Evolutionary conservation across 768 basidiomycete genomes (phyloP).

Genomic region (Mycena filopes): DNA sequence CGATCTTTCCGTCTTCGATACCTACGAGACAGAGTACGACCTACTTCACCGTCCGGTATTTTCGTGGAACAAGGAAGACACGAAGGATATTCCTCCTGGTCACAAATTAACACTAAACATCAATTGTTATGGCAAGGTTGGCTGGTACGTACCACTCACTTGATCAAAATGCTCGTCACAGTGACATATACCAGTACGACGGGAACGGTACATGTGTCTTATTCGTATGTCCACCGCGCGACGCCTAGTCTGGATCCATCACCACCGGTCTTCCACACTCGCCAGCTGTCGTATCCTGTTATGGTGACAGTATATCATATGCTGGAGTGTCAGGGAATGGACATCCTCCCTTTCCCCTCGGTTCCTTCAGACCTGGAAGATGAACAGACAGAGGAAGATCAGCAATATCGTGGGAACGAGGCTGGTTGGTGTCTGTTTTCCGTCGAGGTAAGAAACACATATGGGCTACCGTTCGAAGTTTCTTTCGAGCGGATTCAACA

Average conservation of each 20-base stretch:
- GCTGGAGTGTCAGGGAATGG: slow-evolving; percentile 88
- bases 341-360: slow-evolving; percentile 73
- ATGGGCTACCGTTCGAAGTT: slow-evolving; percentile 92
- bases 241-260: slow-evolving; percentile 42
- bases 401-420: slow-evolving; percentile 54
- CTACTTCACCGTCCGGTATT: slow-evolving; percentile 84
- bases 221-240: slow-evolving; percentile 72
- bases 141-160: slow-evolving; percentile 74
- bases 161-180: neutral
- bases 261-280: slow-evolving; percentile 78
- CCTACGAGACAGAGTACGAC: slow-evolving; percentile 91
- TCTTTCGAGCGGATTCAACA: slow-evolving; percentile 74
- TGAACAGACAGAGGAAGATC: slow-evolving; percentile 35
- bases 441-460: slow-evolving; percentile 91
- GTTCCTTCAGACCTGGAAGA: slow-evolving; percentile 39
- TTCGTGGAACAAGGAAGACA: slow-evolving; percentile 70
- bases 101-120: slow-evolving; percentile 76
- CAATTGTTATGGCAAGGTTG: slow-evolving; percentile 87
- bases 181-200: slow-evolving; percentile 62
- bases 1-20: slow-evolving; percentile 82
- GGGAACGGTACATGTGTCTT: slow-evolving; percentile 86
- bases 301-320: slow-evolving; percentile 96
- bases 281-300: slow-evolving; percentile 89
- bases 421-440: slow-evolving; percentile 88
- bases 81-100: slow-evolving; percentile 69